Conservation (phyloP, 140 eudicot genomes). For the Erigeron philadelphicus region DNA sequence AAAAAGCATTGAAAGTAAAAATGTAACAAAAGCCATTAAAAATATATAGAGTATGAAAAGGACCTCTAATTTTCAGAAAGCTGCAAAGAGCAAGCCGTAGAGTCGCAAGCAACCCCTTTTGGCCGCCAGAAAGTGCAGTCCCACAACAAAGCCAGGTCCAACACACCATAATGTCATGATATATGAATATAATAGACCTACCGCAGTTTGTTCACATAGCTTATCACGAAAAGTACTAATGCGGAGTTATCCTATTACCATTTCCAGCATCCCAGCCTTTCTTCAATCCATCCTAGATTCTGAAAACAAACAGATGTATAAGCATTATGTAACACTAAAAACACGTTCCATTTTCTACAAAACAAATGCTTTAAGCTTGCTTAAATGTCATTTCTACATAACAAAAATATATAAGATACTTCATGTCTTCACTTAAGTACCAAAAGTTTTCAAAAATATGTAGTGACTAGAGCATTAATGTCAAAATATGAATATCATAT, state of each 20-base stretch:
- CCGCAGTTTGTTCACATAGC: constrained; percentile 24
- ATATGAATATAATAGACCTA: constrained; percentile 26
- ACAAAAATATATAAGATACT: too few relatives aligned
- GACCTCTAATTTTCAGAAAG: constrained; percentile 51
- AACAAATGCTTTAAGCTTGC: too few relatives aligned
- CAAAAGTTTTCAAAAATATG: too few relatives aligned
- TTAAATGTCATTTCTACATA: too few relatives aligned
- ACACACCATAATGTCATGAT: constrained; percentile 38
- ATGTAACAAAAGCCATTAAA: not conserved
- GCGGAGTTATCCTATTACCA: constrained; percentile 24
- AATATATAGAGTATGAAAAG: constrained; percentile 30
- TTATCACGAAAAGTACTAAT: constrained; percentile 16
- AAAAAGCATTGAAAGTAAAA: not conserved
- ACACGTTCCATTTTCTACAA: not conserved
- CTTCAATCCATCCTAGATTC: constrained; percentile 30
- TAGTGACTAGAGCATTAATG: too few relatives aligned
- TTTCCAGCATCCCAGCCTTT: constrained; percentile 13
- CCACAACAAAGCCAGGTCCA: constrained; percentile 43
- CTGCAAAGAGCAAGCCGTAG: constrained; percentile 30
- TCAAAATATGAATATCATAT: too few relatives aligned
- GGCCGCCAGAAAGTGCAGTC: constrained; percentile 30
- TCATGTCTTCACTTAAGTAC: too few relatives aligned
- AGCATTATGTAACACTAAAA: not conserved
- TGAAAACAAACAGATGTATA: constrained; percentile 27
- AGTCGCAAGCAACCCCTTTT: constrained; percentile 33